Evolutionary conservation across 768 basidiomycete genomes (phyloP), one percentile per base, ranked within the genome.

Genomic region (Hypholoma fasciculare): DNA sequence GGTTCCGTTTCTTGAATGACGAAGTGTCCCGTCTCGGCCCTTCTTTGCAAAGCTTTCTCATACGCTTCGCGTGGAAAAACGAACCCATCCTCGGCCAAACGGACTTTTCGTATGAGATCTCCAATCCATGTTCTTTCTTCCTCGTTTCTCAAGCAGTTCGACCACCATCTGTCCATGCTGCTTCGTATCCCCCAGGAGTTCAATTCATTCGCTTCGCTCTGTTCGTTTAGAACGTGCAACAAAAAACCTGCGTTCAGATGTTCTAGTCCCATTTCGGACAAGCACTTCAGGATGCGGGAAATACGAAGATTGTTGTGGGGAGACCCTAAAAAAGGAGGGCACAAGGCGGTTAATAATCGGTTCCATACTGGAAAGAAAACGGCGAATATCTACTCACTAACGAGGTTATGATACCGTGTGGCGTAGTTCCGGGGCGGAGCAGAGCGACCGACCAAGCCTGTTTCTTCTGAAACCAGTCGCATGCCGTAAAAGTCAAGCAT

Each of bases 401-500:
- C 72, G 54, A 91, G 83, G 65, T 93, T 90, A 36, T 67, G 66
- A 66, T 89, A 91, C 58, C 86, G 78, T 16, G 76, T 61, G n/a
- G 57, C 67, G 65, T 79, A 86, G 63, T 84, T 78, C 48, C 75
- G 69, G 36, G 82, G 83, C 34, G 75, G 77, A 52, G 74, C 53
- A 16, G 75, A 72, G 39, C 89, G 84, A 30, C 76, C 77, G 14
- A 91, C 63, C 23, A 86, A 77, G 3, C 89, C 89, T 0, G 86
- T 84, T 40, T 83, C 79, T 23, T 72, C 63, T 37, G 80, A 81
- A 40, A 84, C 71, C 34, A 91, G 79, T 27, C 76, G 75, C 87
- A 91, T 89, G 20, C 89, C 90, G 66, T 89, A 92, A 73, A 92
- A 91, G 68, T 88, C 87, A 26, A 92, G 80, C 86, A 93, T 89